Evolutionary conservation across 495 filamentous ascomycete species (phyloP).

Genomic region (Copromyces sp.): DNA sequence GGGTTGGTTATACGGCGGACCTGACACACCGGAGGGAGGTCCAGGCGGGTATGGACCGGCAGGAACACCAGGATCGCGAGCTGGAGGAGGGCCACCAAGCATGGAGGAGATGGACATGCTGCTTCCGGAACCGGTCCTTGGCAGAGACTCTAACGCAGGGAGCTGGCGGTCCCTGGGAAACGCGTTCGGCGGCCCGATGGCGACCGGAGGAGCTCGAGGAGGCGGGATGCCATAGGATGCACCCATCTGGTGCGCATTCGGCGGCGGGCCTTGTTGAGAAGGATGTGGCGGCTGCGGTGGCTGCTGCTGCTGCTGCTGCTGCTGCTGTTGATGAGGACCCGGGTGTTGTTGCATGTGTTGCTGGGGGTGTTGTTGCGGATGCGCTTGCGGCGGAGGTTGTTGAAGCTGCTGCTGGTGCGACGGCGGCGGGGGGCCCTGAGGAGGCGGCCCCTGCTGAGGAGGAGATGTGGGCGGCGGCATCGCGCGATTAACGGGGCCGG

Average conservation of each 20-base stretch:
- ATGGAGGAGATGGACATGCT: slow-evolving; percentile 97
- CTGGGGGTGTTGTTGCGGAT: slow-evolving; percentile 19
- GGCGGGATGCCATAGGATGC: slow-evolving; percentile 36
- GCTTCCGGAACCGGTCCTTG: slow-evolving; percentile 43
- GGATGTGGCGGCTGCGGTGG: slow-evolving; percentile 10
- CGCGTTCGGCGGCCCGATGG: slow-evolving; percentile 40
- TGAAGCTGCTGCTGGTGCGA: slow-evolving; percentile 18
- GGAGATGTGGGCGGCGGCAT: slow-evolving; percentile 45
- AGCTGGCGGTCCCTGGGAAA: slow-evolving; percentile 45
- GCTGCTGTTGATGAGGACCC: slow-evolving; percentile 15
- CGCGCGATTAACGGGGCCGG: slow-evolving; percentile 30
- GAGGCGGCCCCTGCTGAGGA: slow-evolving; percentile 29
- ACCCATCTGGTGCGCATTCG: slow-evolving; percentile 31
- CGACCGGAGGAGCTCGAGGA: slow-evolving; percentile 40
- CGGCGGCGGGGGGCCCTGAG: background rate
- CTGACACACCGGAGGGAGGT: slow-evolving; percentile 40
- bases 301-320: slow-evolving; percentile 18
- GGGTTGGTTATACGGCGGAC: slow-evolving; percentile 32
- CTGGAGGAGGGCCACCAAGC: slow-evolving; percentile 55
- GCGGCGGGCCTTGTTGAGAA: slow-evolving; percentile 2
- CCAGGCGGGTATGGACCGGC: slow-evolving; percentile 43
- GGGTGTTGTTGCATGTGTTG: slow-evolving; percentile 14
- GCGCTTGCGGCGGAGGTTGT: slow-evolving; percentile 24
- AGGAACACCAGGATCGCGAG: slow-evolving; percentile 40
- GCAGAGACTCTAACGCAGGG: slow-evolving; percentile 40